These are phyloP conservation scores for Aegle marmelos DNA, from an alignment of 345 rosid genomes.

Conservation along the genomic window DNA sequence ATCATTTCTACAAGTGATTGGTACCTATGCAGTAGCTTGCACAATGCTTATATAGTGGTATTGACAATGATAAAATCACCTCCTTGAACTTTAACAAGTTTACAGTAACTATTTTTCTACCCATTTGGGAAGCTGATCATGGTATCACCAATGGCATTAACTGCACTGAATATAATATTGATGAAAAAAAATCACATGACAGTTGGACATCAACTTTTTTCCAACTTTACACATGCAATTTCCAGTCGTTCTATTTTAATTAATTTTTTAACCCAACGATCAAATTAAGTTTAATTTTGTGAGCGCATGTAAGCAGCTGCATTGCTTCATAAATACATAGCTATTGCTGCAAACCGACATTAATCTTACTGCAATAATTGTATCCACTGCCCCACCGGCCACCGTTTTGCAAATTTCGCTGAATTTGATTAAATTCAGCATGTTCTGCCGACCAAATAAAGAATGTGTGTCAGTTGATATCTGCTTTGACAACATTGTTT, in stretches of 20 bases:
- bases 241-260: neutral
- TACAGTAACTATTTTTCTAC: neutral
- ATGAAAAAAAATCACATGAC: neutral
- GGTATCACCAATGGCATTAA: neutral
- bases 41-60: neutral
- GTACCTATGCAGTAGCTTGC: too few relatives aligned
- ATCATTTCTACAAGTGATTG: neutral
- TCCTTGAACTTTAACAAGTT: neutral
- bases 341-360: too few relatives aligned
- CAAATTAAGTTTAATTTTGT: too few relatives aligned
- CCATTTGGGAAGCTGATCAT: neutral
- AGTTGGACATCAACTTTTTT: too few relatives aligned
- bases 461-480: neutral
- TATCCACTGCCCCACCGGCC: neutral
- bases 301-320: too few relatives aligned
- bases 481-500: neutral
- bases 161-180: neutral
- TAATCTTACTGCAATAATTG: too few relatives aligned
- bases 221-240: neutral
- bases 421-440: too few relatives aligned
- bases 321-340: too few relatives aligned
- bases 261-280: too few relatives aligned
- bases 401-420: neutral
- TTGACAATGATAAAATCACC: neutral
- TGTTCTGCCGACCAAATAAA: neutral